Evolutionary conservation across 2,329 filamentous ascomycete species (phyloP), one percentile per base, ranked within the genome.

Genomic region (Claviceps sp.): DNA sequence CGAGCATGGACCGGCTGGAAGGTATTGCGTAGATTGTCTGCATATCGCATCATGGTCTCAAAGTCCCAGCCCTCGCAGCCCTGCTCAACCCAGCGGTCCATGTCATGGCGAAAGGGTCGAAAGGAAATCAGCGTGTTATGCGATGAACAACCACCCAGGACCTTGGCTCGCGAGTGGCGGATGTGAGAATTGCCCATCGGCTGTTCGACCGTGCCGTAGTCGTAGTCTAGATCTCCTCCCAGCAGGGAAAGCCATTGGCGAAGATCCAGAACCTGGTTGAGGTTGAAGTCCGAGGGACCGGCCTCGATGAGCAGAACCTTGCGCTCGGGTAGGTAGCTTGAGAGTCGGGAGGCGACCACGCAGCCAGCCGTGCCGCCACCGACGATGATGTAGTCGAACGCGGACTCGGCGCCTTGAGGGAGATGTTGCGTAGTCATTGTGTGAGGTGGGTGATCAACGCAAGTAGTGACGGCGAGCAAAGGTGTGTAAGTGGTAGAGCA

Each of bases 101-200:
- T 80, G 69, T 95, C 89, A 68, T 94, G 90, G 68, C 89, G 82
- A 64, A 95, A 94, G 7, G 89, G 88, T 26, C 89, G 81, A 79
- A 95, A 95, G 17, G 87, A 93, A 68, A 95, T 95, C 61, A 95
- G 76, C 19, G 89, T 95, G 72, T 95, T 95, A 77, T 95, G 89
- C 54, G 86, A 91, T 45, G 89, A 94, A 76, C 89, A 95, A 59
- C 89, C 89, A 59, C 89, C 89, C 34, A 95, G 78, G 41, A 95
- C 89, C 74, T 95, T 95, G 57, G 89, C 89, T 56, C 89, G 84
- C 14, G 89, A 94, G 73, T 95, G 89, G 58, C 89, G 83, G 71
- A 95, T 95, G 71, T 89, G 79, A 52, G 87, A 93, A 75, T 95
- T 95, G 64, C 89, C 88, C 72, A 81, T 93, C 57, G 89, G 89